phyloP scores from a whole-genome alignment of 225 moss, liverwort and hornwort species.

The Pleurozium schreberi region DNA sequence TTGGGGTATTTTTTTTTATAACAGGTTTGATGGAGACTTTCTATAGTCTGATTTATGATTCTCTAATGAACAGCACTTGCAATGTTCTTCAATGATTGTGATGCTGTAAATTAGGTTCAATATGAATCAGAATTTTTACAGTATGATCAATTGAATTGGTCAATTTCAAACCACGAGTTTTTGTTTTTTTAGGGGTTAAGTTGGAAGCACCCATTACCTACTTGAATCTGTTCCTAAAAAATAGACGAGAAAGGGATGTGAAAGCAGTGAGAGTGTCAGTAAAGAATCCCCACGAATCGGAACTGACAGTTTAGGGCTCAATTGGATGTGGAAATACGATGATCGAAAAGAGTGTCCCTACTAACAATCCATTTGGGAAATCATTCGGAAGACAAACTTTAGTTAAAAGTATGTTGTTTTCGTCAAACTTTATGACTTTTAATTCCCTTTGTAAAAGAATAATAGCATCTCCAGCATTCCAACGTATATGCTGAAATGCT shows the following conservation, averaged over 20 bases:
- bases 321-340: background rate
- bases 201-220: background rate
- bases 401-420: background rate
- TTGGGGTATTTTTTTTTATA: no score
- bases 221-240: background rate
- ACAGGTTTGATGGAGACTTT: background rate
- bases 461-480: background rate
- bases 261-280: background rate
- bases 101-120: no score
- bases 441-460: background rate
- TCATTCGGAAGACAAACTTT: background rate
- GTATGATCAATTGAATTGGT: background rate
- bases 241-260: background rate
- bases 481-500: background rate
- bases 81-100: background rate
- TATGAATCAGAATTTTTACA: no score
- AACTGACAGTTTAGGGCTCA: background rate
- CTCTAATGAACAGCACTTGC: background rate
- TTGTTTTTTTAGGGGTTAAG: background rate
- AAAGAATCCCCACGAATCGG: background rate
- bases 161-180: background rate
- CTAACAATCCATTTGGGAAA: background rate
- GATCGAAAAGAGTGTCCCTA: background rate
- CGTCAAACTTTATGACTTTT: background rate
- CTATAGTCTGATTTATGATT: background rate